Evolutionary conservation across 2,329 filamentous ascomycete species (phyloP), one percentile per base, ranked within the genome.

Genomic region (Cryphonectria parasitica): DNA sequence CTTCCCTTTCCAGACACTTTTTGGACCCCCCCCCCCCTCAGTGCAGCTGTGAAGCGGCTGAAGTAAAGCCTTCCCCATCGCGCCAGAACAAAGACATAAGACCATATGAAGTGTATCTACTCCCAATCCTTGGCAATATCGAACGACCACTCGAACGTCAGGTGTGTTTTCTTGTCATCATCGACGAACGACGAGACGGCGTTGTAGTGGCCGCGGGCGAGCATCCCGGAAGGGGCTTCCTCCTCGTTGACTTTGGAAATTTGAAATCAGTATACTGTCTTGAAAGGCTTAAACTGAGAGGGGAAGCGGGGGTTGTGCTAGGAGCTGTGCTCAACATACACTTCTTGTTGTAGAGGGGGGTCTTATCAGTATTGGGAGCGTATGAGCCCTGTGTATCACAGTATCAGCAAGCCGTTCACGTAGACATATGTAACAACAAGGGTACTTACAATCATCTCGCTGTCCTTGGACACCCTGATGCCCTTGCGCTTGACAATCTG

Each of bases 81-180:
- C 15, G 6, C 4, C 25, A 64, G 39, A 34, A 64, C 62, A 64
- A 17, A 64, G 31, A 61, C 19, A n/a, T 8, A 61, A 39, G 34
- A 1, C 31, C 3, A 34, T 22, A 39, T 8, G 1, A 61, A 19
- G 41, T 17, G 19, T 54, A 54, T 77, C 75, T 90, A 93, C 69
- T 71, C 71, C 96, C 96, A 98, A 80, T 97, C 93, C 88, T 98
- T 99, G 83, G 92, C 88, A 80, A 99, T 97, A 79, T 98, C 92
- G 78, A 99, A 98, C 73, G 91, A 90, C 96, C 96, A 99, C 78
- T 97, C 92, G 81, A 99, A 99, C 80, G 91, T 87, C 74, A 99
- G 86, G 82, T 99, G 95, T 74, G 88, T 91, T 82, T 94, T 90
- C 81, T 96, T 91, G 84, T 99, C 96, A 78, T 99, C 96, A 80